Base-by-base conservation (phyloP, 176 grass and related monocot genomes). In the Carex pumila region DNA sequence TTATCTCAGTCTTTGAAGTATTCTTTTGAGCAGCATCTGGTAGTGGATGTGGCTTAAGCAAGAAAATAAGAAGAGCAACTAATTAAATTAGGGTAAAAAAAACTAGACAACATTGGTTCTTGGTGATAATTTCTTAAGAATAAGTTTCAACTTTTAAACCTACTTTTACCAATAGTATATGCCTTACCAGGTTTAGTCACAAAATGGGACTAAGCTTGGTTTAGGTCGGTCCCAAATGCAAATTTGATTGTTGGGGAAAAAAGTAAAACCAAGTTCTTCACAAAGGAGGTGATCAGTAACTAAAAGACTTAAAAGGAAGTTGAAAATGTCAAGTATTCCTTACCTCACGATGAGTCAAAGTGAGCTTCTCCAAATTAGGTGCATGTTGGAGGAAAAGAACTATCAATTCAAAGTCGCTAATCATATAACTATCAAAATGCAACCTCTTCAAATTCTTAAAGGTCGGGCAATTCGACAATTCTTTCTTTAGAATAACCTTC, bases 311-410 rank as follows among this genome's bases (percentile, higher is more conserved):
- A 4, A 59, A 6, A 25, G 17, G 14, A 59, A 17, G 14, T 58
- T 17, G 18, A 67, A 67, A 36, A 36, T 37, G 13, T 68, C 11
- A 67, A 67, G 65, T 67, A 63, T 63, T 29, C 0, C 29, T 29
- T 29, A 67, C 30, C 65, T 67, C 65, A 64, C 8, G 21, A 13
- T 78, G 73, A 6, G 1, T 25, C 52, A 79, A 37, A 57, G 21
- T 79, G 50, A 79, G 76, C 18, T 56, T 32, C 76, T 79, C 76
- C 76, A 60, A 79, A 79, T 79, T 78, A 78, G 73, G 73, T 45
- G 45, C 12, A 54, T 78, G n/a, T 3, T 21, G 11, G 25, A 55
- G 47, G 73, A 78, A 78, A 78, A 22, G 52, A 29, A 25, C n/a
- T 47, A 78, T 47, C 43, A 52, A 29, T 19, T 25, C 14, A 31